Percentiles rank a stretch among this genome's conserved stretches.
phyloP scores from a whole-genome alignment of 176 grass and related monocot genomes.

The Lolium perenne region DNA sequence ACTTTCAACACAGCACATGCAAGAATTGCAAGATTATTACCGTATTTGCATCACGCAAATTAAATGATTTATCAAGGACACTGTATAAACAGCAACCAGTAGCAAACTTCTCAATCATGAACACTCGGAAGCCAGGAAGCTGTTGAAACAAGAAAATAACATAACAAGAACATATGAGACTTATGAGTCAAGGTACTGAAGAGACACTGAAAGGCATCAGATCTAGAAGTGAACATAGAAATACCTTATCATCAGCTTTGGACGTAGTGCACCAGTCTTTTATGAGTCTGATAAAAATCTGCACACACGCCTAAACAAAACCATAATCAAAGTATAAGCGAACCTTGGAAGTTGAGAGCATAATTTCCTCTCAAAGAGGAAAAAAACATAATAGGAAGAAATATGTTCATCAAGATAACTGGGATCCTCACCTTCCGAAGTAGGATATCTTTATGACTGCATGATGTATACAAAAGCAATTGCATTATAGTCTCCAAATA shows the following conservation, averaged over 20 bases:
- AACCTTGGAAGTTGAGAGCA: slow-evolving; percentile 20
- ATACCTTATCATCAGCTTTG: slow-evolving; percentile 83
- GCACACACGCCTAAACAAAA: slow-evolving; percentile 79
- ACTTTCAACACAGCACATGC: slow-evolving; percentile 24
- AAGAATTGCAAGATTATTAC: slow-evolving; percentile 50
- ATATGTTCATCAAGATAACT: slow-evolving; percentile 34
- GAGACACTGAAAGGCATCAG: slow-evolving; percentile 33
- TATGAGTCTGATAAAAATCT: slow-evolving; percentile 90
- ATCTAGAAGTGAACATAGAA: slow-evolving; percentile 28
- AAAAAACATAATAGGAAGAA: slow-evolving; percentile 18
- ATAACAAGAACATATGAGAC: slow-evolving; percentile 36
- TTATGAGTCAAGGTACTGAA: slow-evolving; percentile 32
- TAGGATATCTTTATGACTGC: slow-evolving; percentile 86
- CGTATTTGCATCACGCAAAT: slow-evolving; percentile 86
- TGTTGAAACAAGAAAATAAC: slow-evolving; percentile 48
- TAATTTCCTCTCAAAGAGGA: background rate
- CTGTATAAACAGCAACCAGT: slow-evolving; percentile 87
- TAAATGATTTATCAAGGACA: slow-evolving; percentile 94
- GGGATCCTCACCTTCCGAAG: slow-evolving; percentile 71
- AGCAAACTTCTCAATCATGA: slow-evolving; percentile 90
- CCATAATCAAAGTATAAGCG: slow-evolving; percentile 40
- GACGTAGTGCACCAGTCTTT: slow-evolving; percentile 90
- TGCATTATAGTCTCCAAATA: slow-evolving; percentile 85
- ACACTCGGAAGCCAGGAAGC: slow-evolving; percentile 90
- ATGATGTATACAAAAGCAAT: slow-evolving; percentile 80